Percentiles rank a stretch among this genome's conserved stretches.
Evolutionary conservation across 192 early-diverging fungal species (phyloP).

Genomic region (Backusella luteola): DNA sequence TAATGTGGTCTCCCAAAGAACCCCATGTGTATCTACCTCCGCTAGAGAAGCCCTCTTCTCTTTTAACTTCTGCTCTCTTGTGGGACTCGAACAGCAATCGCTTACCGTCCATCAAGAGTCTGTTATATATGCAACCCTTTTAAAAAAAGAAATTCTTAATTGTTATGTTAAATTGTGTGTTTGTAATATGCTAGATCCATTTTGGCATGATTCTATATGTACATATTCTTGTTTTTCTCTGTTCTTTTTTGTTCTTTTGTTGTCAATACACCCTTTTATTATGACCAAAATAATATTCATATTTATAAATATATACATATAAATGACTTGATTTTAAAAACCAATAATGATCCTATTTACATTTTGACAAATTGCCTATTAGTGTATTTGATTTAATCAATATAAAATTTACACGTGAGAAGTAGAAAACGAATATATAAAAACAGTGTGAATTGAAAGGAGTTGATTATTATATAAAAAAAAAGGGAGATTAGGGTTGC

Average conservation of each 20-base stretch:
- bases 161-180: background rate
- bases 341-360: background rate
- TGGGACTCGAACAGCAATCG: constrained; percentile 8
- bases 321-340: background rate
- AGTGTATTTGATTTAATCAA: background rate
- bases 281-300: too few relatives aligned
- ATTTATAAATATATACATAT: background rate
- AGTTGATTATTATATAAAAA: background rate
- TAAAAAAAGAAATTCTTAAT: background rate
- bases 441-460: background rate
- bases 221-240: background rate
- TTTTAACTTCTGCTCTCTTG: background rate
- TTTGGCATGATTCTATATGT: background rate
- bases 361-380: background rate
- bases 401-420: background rate
- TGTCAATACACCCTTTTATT: background rate
- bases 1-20: constrained; percentile 5
- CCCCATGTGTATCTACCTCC: background rate
- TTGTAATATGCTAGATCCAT: background rate
- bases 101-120: constrained; percentile 15
- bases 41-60: background rate
- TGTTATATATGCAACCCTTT: constrained; percentile 9
- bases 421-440: background rate
- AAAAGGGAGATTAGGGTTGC: background rate
- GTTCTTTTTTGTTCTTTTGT: background rate